Base-by-base conservation (phyloP, 306 rosid species). In the Alnus rubra region DNA sequence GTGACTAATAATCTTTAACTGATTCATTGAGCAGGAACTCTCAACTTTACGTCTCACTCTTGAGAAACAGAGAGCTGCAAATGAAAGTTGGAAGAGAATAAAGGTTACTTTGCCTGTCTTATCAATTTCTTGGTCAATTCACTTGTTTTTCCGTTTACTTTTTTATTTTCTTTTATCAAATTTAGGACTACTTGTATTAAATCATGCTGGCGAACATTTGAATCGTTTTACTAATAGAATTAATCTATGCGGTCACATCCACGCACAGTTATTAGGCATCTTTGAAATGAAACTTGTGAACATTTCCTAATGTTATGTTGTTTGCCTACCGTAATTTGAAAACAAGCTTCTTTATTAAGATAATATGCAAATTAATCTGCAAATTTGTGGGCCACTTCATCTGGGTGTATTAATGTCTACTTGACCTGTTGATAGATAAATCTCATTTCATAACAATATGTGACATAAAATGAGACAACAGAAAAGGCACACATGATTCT, bases 71-170 rank as follows among this genome's bases (percentile, higher is more conserved):
- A 91, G 89, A 82, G 79, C 87, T 67, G 50, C 82, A 49, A 91
- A 91, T 63, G 88, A 82, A 85, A 88, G 85, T 81, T 85, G 89
- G 79, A 93, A 90, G 83, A 91, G 85, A 90, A 79, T 92, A 79
- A 88, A 92, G 98, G 98, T 92, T 81, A 81, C 42, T 44, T 33
- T 59, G 37, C 67, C 23, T 7, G 19, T 28, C 37, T 15, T 8
- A 14, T 35, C 13, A 31, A 31, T 31, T 65, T 37, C 19, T 13
- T 65, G 33, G 45, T 18, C 45, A 15, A 65, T 35, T 31, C 47
- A 35, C 71, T 42, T 67, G 37, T 63, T 7, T 65, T 15, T 8
- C 1, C 39, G 9, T 47, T 0, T 18, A 9, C 28, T 15, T 42
- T 15, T 37, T 60, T 10, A 28, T 11, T 3, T 8, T 48, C 30